Percentiles rank a stretch among this genome's conserved stretches.
Evolutionary conservation across 2,329 filamentous ascomycete genomes (phyloP).

Genomic region (Verticillium longisporum): DNA sequence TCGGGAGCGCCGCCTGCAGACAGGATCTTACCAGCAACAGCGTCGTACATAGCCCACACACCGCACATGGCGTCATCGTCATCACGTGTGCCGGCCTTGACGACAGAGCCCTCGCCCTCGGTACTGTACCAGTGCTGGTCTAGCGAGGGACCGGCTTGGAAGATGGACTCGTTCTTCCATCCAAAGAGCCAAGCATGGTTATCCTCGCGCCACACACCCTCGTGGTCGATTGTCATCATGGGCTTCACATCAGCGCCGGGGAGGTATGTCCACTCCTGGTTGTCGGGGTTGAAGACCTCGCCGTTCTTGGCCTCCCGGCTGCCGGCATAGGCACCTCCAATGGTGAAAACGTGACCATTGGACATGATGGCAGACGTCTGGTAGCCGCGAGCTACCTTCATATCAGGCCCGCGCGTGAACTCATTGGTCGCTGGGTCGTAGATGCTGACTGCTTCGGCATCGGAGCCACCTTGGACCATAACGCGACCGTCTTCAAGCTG

Average conservation of each 20-base stretch:
- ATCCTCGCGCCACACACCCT: constrained; percentile 40
- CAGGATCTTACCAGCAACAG: constrained; percentile 49
- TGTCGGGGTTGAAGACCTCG: constrained; percentile 41
- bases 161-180: constrained; percentile 40
- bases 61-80: constrained; percentile 46
- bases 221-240: constrained; percentile 42
- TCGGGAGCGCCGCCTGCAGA: constrained; percentile 40
- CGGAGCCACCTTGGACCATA: constrained; percentile 47
- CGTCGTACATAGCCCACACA: constrained; percentile 51
- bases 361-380: constrained; percentile 43
- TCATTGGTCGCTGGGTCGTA: constrained; percentile 29
- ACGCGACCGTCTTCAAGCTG: constrained; percentile 39
- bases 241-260: constrained; percentile 33
- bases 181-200: constrained; percentile 26
- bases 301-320: constrained; percentile 44
- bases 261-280: constrained; percentile 39
- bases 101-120: constrained; percentile 29
- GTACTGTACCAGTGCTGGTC: constrained; percentile 52
- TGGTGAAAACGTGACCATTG: constrained; percentile 48
- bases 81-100: constrained; percentile 33
- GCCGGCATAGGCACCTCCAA: constrained; percentile 49
- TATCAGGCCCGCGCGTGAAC: constrained; percentile 32
- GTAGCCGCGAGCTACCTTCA: constrained; percentile 44
- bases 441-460: constrained; percentile 39
- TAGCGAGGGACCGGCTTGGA: constrained; percentile 48